Conservation (phyloP, 1,284 basidiomycete genomes). For the Apiotrichum mycotoxinovorans region DNA sequence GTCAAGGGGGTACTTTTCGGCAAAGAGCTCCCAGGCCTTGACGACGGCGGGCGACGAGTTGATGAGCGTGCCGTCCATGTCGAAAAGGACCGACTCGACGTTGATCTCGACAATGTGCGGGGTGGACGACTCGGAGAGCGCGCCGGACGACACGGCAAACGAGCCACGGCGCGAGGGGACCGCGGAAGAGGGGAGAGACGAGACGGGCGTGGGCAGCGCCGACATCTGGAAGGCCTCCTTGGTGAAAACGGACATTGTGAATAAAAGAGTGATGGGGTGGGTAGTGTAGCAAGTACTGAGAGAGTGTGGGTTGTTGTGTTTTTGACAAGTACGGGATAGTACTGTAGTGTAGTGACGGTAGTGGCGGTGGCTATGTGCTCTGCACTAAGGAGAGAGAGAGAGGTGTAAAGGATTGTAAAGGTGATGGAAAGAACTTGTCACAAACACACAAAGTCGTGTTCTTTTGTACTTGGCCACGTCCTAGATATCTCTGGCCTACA, state of each 20-base stretch:
- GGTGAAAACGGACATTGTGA: constrained; percentile 50
- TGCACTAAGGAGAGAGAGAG: too few relatives aligned
- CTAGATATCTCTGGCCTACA: too few relatives aligned
- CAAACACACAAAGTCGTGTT: not conserved
- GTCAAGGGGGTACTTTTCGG: constrained; percentile 44
- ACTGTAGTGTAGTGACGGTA: too few relatives aligned
- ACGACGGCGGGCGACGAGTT: constrained; percentile 48
- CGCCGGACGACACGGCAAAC: constrained; percentile 64
- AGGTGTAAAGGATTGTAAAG: too few relatives aligned
- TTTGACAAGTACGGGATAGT: too few relatives aligned
- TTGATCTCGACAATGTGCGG: constrained; percentile 52
- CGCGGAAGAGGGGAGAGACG: constrained; percentile 30
- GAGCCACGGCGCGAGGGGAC: constrained; percentile 37
- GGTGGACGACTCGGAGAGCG: constrained; percentile 57
- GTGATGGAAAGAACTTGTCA: constrained; percentile 1
- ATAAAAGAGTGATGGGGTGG: constrained; percentile 34
- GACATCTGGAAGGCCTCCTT: constrained; percentile 51
- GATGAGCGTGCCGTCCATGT: constrained; percentile 50
- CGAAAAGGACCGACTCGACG: constrained; percentile 49
- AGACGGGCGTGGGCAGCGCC: constrained; percentile 39
- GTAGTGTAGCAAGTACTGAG: constrained; percentile 27
- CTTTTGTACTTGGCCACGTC: not conserved
- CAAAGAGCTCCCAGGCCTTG: constrained; percentile 48
- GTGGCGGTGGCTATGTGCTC: too few relatives aligned
- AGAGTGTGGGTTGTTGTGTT: constrained; percentile 22